A percentile compares a stretch with the other conserved stretches of the same genome.
Conservation (phyloP, 148 eudicot genomes). For the Vaccinium darrowii region DNA sequence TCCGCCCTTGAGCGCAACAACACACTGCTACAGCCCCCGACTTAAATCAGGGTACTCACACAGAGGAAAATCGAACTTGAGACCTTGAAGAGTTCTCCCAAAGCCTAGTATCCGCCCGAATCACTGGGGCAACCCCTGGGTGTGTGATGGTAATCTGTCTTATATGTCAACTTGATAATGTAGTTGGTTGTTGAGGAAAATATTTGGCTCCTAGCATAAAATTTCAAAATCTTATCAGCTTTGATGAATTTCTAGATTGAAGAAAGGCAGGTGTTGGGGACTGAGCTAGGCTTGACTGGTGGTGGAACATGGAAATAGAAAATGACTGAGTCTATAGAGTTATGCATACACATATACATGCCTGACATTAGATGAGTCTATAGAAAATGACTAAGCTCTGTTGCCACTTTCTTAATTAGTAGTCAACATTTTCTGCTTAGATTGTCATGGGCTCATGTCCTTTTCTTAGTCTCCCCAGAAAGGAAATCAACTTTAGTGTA, state of each 20-base stretch:
- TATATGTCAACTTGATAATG: background rate
- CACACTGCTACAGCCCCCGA: no score
- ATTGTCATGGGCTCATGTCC: background rate
- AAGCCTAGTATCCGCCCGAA: no score
- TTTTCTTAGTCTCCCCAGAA: background rate
- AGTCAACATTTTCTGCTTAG: background rate
- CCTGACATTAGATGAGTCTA: background rate
- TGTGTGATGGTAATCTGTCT: no score
- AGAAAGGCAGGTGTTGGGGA: background rate
- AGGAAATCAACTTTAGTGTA: background rate
- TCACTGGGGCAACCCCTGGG: no score
- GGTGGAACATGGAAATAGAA: background rate
- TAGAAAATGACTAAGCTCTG: background rate
- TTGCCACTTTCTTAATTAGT: background rate
- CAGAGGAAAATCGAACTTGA: no score
- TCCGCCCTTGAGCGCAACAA: no score
- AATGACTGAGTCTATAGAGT: background rate
- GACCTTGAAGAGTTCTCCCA: no score
- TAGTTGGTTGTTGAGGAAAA: conserved; percentile 12
- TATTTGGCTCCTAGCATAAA: conserved; percentile 8
- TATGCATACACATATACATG: no score
- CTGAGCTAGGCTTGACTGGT: no score
- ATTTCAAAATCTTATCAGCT: background rate
- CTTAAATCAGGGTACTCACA: no score
- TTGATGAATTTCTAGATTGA: background rate